Evolutionary conservation across 2,329 filamentous ascomycete species (phyloP).

Genomic region (Nannizzia gypsea): DNA sequence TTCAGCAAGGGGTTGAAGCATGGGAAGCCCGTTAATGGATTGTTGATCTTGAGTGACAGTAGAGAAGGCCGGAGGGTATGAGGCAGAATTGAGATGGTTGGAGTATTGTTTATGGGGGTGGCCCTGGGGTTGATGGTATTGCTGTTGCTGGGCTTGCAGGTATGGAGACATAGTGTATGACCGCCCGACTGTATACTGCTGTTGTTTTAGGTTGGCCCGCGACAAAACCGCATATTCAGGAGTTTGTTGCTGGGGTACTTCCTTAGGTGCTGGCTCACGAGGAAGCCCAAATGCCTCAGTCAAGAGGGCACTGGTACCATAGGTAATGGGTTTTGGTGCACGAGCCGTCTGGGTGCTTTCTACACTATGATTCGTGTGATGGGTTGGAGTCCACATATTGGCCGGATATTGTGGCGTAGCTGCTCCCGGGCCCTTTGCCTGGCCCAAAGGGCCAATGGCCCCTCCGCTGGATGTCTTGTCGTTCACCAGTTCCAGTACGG

Average conservation of each 20-base stretch:
- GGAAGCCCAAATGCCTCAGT: slow-evolving; percentile 4
- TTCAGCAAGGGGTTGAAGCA: neutral
- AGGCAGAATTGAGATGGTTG: neutral
- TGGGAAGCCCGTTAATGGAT: neutral
- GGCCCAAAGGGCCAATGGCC: slow-evolving; percentile 35
- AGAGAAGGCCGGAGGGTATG: neutral
- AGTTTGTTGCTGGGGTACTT: neutral
- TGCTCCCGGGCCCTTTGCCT: neutral
- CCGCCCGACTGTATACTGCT: neutral
- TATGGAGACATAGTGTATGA: slow-evolving; percentile 1
- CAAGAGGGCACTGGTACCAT: neutral
- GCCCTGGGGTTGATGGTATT: neutral
- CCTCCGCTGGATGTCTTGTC: slow-evolving; percentile 37
- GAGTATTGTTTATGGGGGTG: neutral
- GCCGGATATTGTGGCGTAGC: slow-evolving; percentile 1
- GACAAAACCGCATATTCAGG: neutral
- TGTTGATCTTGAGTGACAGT: neutral
- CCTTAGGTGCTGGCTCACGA: neutral
- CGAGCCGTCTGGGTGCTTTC: neutral
- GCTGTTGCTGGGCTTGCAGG: slow-evolving; percentile 1
- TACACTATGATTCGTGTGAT: neutral
- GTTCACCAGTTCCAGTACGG: slow-evolving; percentile 49
- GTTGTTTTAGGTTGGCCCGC: slow-evolving; percentile 2
- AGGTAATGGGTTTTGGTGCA: neutral
- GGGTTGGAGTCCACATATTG: neutral